Evolutionary conservation across 495 filamentous ascomycete genomes (phyloP).

Genomic region (Lineolata rhizophorae): DNA sequence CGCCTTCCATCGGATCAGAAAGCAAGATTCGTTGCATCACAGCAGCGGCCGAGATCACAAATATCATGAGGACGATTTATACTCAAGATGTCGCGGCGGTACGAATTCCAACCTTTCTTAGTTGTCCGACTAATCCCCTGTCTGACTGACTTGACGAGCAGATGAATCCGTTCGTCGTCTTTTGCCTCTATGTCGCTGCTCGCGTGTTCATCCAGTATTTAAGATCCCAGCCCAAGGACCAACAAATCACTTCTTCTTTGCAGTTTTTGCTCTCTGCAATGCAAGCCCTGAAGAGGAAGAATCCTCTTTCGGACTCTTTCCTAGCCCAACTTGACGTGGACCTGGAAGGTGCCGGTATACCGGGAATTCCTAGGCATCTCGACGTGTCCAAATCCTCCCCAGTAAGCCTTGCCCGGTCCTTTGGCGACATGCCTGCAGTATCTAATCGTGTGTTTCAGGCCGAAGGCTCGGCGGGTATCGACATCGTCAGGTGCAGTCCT

Average conservation of each 20-base stretch:
- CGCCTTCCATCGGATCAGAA: conserved; percentile 55
- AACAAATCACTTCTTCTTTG: conserved; percentile 58
- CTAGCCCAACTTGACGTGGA: conserved; percentile 86
- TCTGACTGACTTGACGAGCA: conserved; percentile 17
- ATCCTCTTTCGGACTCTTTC: conserved; percentile 88
- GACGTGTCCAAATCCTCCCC: no score
- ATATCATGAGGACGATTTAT: conserved; percentile 86
- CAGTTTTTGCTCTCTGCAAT: conserved; percentile 80
- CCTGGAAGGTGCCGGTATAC: no score
- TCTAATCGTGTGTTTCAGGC: no score
- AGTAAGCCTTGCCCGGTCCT: no score
- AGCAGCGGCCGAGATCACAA: conserved; percentile 85
- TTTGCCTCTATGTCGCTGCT: conserved; percentile 86
- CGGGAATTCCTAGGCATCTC: no score
- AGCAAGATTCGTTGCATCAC: conserved; percentile 87
- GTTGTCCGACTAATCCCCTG: no score
- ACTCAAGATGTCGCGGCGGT: conserved; percentile 72
- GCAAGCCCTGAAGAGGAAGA: conserved; percentile 67
- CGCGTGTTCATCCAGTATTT: conserved; percentile 91
- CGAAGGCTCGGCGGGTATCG: no score
- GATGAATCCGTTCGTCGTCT: conserved; percentile 94
- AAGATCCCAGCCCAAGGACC: conserved; percentile 69
- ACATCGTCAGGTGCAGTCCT: conserved; percentile 9
- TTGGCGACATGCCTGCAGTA: no score
- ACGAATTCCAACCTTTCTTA: conserved; percentile 25